Evolutionary conservation across 2,329 filamentous ascomycete genomes (phyloP), one percentile per base, ranked within the genome.

Genomic region (Cryphonectria japonica): DNA sequence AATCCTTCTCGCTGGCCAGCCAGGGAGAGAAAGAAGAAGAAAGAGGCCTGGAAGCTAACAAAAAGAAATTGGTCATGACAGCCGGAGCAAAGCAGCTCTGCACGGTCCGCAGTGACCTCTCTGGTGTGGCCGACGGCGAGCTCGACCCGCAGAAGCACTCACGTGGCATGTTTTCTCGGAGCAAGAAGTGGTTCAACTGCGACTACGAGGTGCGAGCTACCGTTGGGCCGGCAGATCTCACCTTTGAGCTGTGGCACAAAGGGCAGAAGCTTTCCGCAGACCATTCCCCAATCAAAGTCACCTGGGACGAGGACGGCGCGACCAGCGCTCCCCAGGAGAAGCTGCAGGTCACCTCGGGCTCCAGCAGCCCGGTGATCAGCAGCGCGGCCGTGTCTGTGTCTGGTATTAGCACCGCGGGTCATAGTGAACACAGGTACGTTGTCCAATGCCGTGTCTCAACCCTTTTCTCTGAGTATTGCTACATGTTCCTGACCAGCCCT

Each of bases 221-320:
- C 50, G 84, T 87, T 3, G 87, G 86, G 0, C 83, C 86, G 0
- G 84, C 88, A 0, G 88, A 90, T 69, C 78, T 90, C 50, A 75
- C 78, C 7, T 84, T 85, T 62, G 81, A 77, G 73, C 69, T 84
- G 2, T 85, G 83, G 83, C 83, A 82, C 70, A 79, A 76, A 0
- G 82, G 81, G 1, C 76, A 79, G 34, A 79, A 76, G 73, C 83
- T 82, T 69, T 81, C 80, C 8, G 77, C 79, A 6, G 80, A 81
- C 34, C 80, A 82, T 69, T 76, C 82, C 29, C 80, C 80, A 1
- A 80, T 83, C 67, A 75, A 74, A 13, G 77, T 82, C 11, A 76
- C 75, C 0, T 82, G 80, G 66, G 43, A 68, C 34, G 59, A 68
- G 19, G 67, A 68, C 32, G 67, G 67, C 22, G 59, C 19, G 19